These are phyloP conservation scores for Penicillium sp. DNA, from an alignment of 2,329 filamentous ascomycete genomes.

Conservation along the genomic window DNA sequence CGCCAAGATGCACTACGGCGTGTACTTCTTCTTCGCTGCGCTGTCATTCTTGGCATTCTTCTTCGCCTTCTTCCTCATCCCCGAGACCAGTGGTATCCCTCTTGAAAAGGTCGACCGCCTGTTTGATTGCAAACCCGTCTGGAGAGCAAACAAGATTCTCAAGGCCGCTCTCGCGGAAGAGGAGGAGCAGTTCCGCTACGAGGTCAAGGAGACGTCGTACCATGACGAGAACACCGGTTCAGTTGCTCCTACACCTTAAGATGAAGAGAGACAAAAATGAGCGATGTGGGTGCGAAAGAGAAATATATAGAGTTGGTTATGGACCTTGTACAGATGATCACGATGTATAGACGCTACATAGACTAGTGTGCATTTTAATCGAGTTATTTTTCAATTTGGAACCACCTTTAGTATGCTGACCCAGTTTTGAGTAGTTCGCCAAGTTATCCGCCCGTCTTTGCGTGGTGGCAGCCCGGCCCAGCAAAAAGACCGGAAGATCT, in stretches of 20 bases:
- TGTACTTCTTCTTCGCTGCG: slow-evolving; percentile 68
- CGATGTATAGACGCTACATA: slow-evolving; percentile 1
- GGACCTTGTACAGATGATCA: not conserved
- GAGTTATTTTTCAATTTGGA: not conserved
- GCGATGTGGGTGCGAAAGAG: not conserved
- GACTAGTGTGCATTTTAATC: not conserved
- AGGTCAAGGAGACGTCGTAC: slow-evolving; percentile 27
- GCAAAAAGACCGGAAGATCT: too few species aligned
- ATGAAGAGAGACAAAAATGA: not conserved
- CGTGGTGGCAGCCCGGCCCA: too few species aligned
- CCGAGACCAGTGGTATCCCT: slow-evolving; percentile 66
- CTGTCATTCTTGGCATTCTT: slow-evolving; percentile 59
- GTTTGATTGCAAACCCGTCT: slow-evolving; percentile 49
- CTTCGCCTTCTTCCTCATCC: slow-evolving; percentile 63
- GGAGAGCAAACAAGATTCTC: slow-evolving; percentile 37
- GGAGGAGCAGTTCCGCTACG: slow-evolving; percentile 37
- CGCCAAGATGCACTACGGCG: slow-evolving; percentile 54
- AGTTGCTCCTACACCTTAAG: not conserved
- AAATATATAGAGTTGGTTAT: not conserved
- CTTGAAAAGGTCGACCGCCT: slow-evolving; percentile 65
- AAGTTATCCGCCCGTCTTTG: too few species aligned
- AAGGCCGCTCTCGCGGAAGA: slow-evolving; percentile 37
- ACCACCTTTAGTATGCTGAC: not conserved
- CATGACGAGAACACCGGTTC: slow-evolving; percentile 19
- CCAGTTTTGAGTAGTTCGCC: not conserved